phyloP scores from a whole-genome alignment of 1,284 basidiomycete species.

The Puccinia hordei region DNA sequence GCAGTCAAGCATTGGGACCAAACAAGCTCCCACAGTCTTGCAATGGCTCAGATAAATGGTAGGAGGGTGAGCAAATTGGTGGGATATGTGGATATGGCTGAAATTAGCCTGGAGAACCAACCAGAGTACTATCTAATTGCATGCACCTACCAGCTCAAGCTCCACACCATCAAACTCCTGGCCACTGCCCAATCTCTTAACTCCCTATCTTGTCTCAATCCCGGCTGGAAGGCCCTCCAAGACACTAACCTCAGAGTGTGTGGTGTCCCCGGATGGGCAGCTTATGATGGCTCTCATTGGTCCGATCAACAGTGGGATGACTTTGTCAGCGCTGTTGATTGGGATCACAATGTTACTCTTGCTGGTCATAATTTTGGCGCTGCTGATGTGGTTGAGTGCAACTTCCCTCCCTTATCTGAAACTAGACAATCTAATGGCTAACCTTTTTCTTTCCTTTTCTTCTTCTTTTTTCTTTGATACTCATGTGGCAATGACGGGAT shows the following conservation, averaged over 20 bases:
- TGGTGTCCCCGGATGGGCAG: slow-evolving; percentile 34
- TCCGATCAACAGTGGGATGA: slow-evolving; percentile 28
- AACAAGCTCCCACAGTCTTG: slow-evolving; percentile 6
- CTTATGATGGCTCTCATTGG: slow-evolving; percentile 40
- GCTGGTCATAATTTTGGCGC: slow-evolving; percentile 49
- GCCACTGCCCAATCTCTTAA: background rate
- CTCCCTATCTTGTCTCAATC: background rate
- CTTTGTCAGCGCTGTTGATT: slow-evolving; percentile 23
- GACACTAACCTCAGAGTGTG: slow-evolving; percentile 20
- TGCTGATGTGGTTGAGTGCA: slow-evolving; percentile 33
- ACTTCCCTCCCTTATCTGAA: background rate
- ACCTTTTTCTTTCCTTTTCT: no score
- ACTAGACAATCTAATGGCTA: background rate
- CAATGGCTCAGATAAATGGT: background rate
- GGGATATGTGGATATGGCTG: slow-evolving; percentile 22
- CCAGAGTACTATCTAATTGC: slow-evolving; percentile 20
- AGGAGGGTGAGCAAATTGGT: background rate
- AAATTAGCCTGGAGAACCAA: slow-evolving; percentile 16
- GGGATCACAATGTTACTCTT: slow-evolving; percentile 32
- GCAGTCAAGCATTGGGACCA: slow-evolving; percentile 62
- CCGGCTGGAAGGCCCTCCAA: slow-evolving; percentile 25
- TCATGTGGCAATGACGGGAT: background rate
- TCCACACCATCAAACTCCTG: slow-evolving; percentile 28
- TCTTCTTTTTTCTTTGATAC: background rate
- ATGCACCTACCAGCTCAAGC: slow-evolving; percentile 26